These are phyloP conservation scores for Syncephalastrum sp. DNA, from an alignment of 371 early-diverging fungal genomes.

Conservation along the genomic window DNA sequence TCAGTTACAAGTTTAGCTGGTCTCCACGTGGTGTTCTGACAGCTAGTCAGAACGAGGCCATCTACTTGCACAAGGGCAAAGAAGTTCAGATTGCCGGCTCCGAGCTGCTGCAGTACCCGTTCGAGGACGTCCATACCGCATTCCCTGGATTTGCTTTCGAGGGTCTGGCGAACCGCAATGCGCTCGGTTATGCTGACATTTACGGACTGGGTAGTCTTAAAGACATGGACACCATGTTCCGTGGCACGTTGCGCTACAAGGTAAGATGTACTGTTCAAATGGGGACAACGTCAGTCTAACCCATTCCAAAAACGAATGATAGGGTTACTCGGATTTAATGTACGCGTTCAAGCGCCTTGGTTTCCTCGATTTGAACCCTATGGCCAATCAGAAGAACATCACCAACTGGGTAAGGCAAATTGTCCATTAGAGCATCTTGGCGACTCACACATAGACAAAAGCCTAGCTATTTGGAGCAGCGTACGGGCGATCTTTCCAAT, in stretches of 20 bases:
- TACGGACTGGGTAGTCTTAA: conserved; percentile 66
- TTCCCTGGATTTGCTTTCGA: conserved; percentile 85
- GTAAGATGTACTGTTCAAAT: conserved; percentile 9
- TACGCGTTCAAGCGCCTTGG: conserved; percentile 62
- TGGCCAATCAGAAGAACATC: conserved; percentile 17
- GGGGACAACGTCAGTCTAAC: background rate
- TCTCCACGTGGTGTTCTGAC: conserved; percentile 83
- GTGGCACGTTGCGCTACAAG: conserved; percentile 84
- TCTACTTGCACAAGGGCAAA: conserved; percentile 72
- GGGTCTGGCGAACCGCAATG: conserved; percentile 85
- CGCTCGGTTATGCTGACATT: conserved; percentile 64
- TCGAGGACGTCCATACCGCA: conserved; percentile 61
- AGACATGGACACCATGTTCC: conserved; percentile 79
- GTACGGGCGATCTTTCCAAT: conserved; percentile 14
- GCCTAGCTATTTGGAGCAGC: background rate
- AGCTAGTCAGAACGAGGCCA: conserved; percentile 83
- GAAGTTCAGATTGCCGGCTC: conserved; percentile 69
- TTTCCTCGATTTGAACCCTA: conserved; percentile 41
- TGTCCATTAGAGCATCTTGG: too few species aligned
- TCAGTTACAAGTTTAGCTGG: conserved; percentile 94
- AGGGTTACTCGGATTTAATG: conserved; percentile 66
- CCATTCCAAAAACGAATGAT: background rate
- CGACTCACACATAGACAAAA: too few species aligned
- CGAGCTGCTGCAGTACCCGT: conserved; percentile 68
- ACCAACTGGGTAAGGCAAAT: conserved; percentile 45